phyloP scores from a whole-genome alignment of 148 eudicot genomes.

The Rhododendron simsii region DNA sequence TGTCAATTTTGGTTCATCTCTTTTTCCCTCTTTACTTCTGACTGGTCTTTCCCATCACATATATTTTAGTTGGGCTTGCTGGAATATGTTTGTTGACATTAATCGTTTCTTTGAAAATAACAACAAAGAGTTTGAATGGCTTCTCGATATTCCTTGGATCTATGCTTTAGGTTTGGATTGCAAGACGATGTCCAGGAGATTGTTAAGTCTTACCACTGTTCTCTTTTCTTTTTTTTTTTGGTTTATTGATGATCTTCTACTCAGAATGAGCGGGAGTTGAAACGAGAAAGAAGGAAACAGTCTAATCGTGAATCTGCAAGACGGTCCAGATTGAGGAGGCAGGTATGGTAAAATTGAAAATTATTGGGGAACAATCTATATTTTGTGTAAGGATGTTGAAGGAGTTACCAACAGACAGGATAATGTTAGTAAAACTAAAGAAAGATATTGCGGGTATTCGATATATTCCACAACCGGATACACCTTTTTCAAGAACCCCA shows the following conservation, averaged over 20 bases:
- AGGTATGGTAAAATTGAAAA: slow-evolving; percentile 11
- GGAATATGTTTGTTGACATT: background rate
- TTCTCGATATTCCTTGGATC: background rate
- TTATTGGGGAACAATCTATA: background rate
- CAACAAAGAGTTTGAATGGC: background rate
- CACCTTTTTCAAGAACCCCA: no score
- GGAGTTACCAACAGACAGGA: background rate
- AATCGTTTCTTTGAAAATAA: background rate
- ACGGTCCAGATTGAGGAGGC: slow-evolving; percentile 91
- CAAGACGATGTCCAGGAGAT: background rate
- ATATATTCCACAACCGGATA: no score
- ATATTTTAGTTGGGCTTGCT: background rate
- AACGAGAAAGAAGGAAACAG: slow-evolving; percentile 86
- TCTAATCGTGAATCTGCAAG: slow-evolving; percentile 96
- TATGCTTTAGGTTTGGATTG: background rate
- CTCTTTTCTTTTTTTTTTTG: background rate
- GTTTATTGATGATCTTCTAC: background rate
- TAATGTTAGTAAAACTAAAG: background rate
- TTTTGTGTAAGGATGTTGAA: background rate
- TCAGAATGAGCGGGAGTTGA: slow-evolving; percentile 83
- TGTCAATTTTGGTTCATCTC: background rate
- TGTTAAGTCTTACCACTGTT: background rate
- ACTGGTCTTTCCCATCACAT: background rate
- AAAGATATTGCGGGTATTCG: background rate
- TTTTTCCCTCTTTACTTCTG: background rate